Base-by-base conservation (phyloP, 2,329 filamentous ascomycete genomes). In the Lasiodiplodia theobromae region DNA sequence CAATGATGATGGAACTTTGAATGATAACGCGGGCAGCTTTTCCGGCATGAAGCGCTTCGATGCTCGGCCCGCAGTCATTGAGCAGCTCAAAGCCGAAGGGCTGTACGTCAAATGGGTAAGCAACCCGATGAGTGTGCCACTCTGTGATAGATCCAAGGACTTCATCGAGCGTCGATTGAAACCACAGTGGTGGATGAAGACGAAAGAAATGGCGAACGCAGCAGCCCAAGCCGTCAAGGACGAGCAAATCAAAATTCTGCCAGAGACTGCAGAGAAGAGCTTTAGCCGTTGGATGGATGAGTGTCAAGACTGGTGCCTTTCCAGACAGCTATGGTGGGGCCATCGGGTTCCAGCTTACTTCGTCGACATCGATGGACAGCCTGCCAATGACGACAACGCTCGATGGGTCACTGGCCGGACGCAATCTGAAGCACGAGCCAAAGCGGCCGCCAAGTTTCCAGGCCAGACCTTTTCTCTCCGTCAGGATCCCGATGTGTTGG, bases 181-280 rank as follows among this genome's bases (percentile, higher is more conserved):
- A 85, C 94, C 95, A 10, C 95, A 98, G 79, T 98, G 96, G 95
- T 99, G 94, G 94, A 94, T 98, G 87, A 90, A 88, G 76, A 97
- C 97, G 94, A 88, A 91, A 76, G 89, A 90, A 65, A 85, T 98
- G 74, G 92, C 92, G 4, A 88, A 90, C 74, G 90, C 90, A 53
- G 95, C 94, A 66, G 87, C 97, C 70, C 86, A 93, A 74, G 94
- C 88, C 68, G 95, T 98, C 51, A 87, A 89, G 78, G 87, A 91
- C 66, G 93, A 93, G 37, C 86, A 92, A 70, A 94, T 98, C 81
- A 92, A 92, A 80, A 97, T 99, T 75, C 85, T 85, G 68, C 96
- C 96, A 2, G 92, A 95, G 72, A 89, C 86, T 51, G 92, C 93
- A 0, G 91, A 96, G 82, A 94, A 91, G 82, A 91, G 88, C 77